These are phyloP conservation scores for Kwoniella europaea DNA, from an alignment of 768 basidiomycete genomes.

Conservation along the genomic window DNA sequence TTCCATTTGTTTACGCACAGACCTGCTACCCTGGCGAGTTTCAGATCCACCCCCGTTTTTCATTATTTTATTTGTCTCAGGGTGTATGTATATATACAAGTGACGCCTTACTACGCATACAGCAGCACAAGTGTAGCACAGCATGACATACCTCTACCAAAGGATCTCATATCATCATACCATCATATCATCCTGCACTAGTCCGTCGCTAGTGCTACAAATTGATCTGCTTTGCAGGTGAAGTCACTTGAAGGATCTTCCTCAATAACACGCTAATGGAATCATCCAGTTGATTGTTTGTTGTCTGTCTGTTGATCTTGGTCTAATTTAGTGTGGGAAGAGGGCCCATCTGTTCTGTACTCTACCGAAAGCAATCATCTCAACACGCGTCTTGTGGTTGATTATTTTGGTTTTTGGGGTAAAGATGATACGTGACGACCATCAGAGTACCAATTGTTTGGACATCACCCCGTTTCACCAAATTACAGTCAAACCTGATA, in stretches of 20 bases:
- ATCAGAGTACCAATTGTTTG: neutral
- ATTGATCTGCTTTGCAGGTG: neutral
- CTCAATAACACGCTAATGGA: neutral
- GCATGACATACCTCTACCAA: constrained; percentile 17
- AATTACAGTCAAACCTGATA: neutral
- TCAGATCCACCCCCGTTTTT: neutral
- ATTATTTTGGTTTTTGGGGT: neutral
- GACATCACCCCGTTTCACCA: neutral
- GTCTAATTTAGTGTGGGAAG: neutral
- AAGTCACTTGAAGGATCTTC: neutral
- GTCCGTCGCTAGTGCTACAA: neutral
- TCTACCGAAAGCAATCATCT: neutral
- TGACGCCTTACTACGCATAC: neutral
- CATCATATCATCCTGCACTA: neutral
- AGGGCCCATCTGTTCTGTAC: neutral
- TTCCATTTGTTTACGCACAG: constrained; percentile 11
- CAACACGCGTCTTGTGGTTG: neutral
- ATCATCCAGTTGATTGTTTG: neutral
- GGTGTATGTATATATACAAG: neutral
- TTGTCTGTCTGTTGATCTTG: constrained; percentile 2
- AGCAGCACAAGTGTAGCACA: constrained; percentile 9
- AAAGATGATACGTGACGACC: neutral
- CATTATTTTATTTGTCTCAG: neutral
- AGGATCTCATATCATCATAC: constrained; percentile 4
- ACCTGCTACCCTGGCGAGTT: neutral